Conservation (phyloP, 1,284 basidiomycete genomes). For the Marasmius tenuissimus region DNA sequence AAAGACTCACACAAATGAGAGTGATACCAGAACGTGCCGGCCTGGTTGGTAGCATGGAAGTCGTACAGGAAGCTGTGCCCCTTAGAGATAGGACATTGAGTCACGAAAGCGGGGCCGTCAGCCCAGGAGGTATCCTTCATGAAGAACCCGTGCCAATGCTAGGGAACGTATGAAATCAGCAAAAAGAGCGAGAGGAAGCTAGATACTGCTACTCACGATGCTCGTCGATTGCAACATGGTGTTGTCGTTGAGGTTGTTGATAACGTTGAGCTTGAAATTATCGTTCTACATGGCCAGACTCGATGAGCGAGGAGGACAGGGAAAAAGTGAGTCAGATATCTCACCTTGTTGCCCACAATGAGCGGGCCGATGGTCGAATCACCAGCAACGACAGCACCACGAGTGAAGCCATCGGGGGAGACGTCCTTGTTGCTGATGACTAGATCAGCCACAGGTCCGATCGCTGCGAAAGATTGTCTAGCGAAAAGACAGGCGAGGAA, state of each 20-base stretch:
- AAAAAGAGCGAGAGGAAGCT: too few relatives aligned
- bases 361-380: conserved; percentile 15
- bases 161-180: background rate
- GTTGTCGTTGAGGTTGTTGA: conserved; percentile 19
- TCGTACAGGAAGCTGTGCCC: conserved; percentile 32
- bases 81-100: conserved; percentile 41
- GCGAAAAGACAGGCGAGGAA: too few relatives aligned
- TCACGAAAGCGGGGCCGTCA: conserved; percentile 33
- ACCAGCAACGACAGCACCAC: conserved; percentile 4
- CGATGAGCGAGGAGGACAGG: background rate
- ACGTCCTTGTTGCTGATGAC: background rate
- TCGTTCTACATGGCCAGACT: conserved; percentile 12
- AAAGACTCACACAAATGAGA: conserved; percentile 34
- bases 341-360: conserved; percentile 18
- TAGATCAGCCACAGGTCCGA: background rate
- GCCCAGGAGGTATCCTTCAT: conserved; percentile 31
- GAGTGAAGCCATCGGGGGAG: background rate
- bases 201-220: background rate
- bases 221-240: conserved; percentile 17
- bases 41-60: conserved; percentile 31
- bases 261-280: conserved; percentile 21
- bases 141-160: conserved; percentile 43
- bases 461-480: background rate
- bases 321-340: background rate
- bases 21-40: conserved; percentile 46